Evolutionary conservation across 208 protist genomes (phyloP), one percentile per base, ranked within the genome.

Genomic region (Wallacemonas sp.): DNA sequence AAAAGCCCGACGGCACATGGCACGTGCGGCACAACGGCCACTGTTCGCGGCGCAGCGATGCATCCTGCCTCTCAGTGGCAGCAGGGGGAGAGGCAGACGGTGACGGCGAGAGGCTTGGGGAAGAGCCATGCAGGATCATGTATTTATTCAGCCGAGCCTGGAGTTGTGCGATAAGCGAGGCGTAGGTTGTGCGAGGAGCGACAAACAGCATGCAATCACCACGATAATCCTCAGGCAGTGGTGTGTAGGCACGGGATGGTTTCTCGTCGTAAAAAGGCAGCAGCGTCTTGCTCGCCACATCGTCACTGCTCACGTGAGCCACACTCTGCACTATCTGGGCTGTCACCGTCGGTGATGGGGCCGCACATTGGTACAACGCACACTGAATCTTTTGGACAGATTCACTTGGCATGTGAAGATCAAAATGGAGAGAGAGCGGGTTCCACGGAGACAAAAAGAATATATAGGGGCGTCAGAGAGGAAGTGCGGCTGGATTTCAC

Each of bases 71-170:
- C n/a, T n/a, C n/a, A n/a, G n/a, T n/a, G n/a, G n/a, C n/a, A n/a
- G n/a, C n/a, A n/a, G n/a, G n/a, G n/a, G n/a, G n/a, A n/a, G n/a
- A 21, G n/a, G 15, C 15, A 21, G 42, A 21, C 24, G 15, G 42
- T 55, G 24, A 14, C 4, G 24, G 51, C 51, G 30, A 42, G 8
- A 39, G 15, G 51, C 14, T 9, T 5, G 24, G 19, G 0, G 51
- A 17, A 11, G 51, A 11, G 51, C 51, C 51, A 31, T 58, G 51
- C n/a, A 58, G 51, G 26, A 58, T 58, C 51, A 58, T 58, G 51
- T 58, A 58, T 8, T 2, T 17, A n/a, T 58, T 58, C 15, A 58
- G 51, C n/a, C 51, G 51, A 14, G 31, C 51, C n/a, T 58, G 51
- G 12, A 58, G 51, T 14, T 42, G 28, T 30, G 2, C 51, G 3